Conservation (phyloP, 2,329 filamentous ascomycete species). For the Alternaria rosae region DNA sequence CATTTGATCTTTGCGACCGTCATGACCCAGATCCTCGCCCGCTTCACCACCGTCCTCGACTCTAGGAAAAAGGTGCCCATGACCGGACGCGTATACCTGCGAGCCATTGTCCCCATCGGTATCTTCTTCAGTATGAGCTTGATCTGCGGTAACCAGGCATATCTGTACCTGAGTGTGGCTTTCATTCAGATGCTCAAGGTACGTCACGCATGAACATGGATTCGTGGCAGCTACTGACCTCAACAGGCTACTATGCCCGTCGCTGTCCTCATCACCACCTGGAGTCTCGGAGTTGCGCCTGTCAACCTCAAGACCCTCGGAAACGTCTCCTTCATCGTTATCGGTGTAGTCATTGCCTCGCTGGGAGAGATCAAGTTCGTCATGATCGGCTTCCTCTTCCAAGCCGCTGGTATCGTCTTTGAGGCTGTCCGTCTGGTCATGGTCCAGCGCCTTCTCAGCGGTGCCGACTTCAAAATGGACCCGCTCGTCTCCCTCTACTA, state of each 20-base stretch:
- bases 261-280: slow-evolving; percentile 87
- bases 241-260: slow-evolving; percentile 88
- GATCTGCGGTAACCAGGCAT: slow-evolving; percentile 96
- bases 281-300: slow-evolving; percentile 83
- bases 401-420: slow-evolving; percentile 79
- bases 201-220: slow-evolving; percentile 16
- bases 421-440: slow-evolving; percentile 84
- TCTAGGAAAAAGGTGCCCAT: slow-evolving; percentile 96
- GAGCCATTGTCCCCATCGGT: slow-evolving; percentile 93
- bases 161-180: slow-evolving; percentile 91
- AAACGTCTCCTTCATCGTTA: slow-evolving; percentile 93
- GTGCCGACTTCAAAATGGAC: slow-evolving; percentile 90
- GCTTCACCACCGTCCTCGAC: slow-evolving; percentile 88
- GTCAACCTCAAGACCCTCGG: slow-evolving; percentile 86
- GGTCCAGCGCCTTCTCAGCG: slow-evolving; percentile 83
- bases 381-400: slow-evolving; percentile 78
- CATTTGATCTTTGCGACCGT: slow-evolving; percentile 91
- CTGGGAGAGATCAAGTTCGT: slow-evolving; percentile 96
- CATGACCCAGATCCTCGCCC: slow-evolving; percentile 92
- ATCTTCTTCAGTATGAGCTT: slow-evolving; percentile 95
- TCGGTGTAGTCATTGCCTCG: slow-evolving; percentile 93
- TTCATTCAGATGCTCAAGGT: slow-evolving; percentile 99
- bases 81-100: slow-evolving; percentile 91
- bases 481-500: slow-evolving; percentile 89
- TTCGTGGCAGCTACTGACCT: slow-evolving; percentile 13